Evolutionary conservation across 495 filamentous ascomycete species (phyloP), one percentile per base, ranked within the genome.

Genomic region (Collariella sp.): DNA sequence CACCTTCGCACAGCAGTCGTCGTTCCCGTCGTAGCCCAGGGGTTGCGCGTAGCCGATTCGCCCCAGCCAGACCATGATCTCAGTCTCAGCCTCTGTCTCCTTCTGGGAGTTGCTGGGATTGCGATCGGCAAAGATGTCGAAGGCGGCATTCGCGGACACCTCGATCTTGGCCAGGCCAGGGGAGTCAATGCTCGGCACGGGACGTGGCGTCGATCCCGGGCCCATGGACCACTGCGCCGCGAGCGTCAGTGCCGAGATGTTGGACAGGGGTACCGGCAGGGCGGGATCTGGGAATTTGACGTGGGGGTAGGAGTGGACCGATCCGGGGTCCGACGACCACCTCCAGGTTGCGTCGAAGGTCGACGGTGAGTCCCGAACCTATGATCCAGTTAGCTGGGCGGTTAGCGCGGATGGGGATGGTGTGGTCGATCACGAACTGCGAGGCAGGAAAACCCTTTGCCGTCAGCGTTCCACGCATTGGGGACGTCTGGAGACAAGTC

Each of bases 1-100:
- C 36, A 49, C 48, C 43, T 46, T 34, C 38, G 43, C 38, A 46
- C 26, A 44, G 46, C 53, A 61, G 7, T 40, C 39, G 15, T 29
- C 52, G 22, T 23, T 18, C 23, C 46, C 24, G 18, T 42, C 40
- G n/a, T 54, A 61, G 5, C 65, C 63, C 44, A 67, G 36, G 13
- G 65, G 65, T 20, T 60, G 35, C 7, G 65, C 52, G 16, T 44
- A 10, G 23, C 65, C 65, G 43, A 62, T 50, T 22, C 23, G 54
- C 13, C 62, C 65, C 13, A 67, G 39, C 65, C 65, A 67, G 34
- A 67, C 52, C 65, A 67, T 67, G 19, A 67, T 58, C 54, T 67
- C 65, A 7, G 62, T 67, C 39, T 61, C 60, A 22, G 65, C 65
- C 15, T 46, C 55, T 16, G 47, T 60, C 36, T 65, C 65, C 34